Base-by-base conservation (phyloP, 306 rosid genomes). In the Cucurbita maxima region DNA sequence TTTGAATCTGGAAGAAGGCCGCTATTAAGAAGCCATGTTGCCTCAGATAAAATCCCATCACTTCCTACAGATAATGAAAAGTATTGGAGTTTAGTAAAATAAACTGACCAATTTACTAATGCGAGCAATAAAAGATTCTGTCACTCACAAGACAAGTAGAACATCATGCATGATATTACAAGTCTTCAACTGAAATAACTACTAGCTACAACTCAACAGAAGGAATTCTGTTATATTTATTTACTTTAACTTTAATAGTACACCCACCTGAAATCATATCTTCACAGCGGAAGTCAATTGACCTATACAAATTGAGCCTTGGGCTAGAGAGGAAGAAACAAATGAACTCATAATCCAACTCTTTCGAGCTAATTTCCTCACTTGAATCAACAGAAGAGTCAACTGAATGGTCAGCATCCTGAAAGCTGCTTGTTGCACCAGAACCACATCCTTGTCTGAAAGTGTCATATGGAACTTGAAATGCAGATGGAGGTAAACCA, bases 401-500 rank as follows among this genome's bases (percentile, higher is more conserved):
- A 48, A 51, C 38, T 53, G 79, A 70, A 50, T 77, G 40, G 50
- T 20, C 81, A 75, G 60, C 53, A 36, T 75, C 90, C 79, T 77
- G 81, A 57, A 83, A 79, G 79, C 76, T 63, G n/a, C 83, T 85
- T 64, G 57, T 73, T 70, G 53, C 79, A 61, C 81, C 58, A 82
- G 77, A 77, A 76, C 61, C 86, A 75, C 72, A 75, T 64, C 83
- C 89, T 83, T 83, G 84, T 82, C 79, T 78, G 87, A 89, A 94
- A 85, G 92, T 86, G 76, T 94, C 81, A 59, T 90, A 90, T 1
- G 96, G 97, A 76, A 94, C 83, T 77, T 77, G 81, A 85, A 94
- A 94, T 67, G 98, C 92, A 79, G 96, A 94, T 55, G 95, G 98
- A 85, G 98, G 98, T 79, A 94, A 90, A 78, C 98, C 98, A 82